Conservation (phyloP, 352 stramenopile species). For the Aphanomyces euteiches region DNA sequence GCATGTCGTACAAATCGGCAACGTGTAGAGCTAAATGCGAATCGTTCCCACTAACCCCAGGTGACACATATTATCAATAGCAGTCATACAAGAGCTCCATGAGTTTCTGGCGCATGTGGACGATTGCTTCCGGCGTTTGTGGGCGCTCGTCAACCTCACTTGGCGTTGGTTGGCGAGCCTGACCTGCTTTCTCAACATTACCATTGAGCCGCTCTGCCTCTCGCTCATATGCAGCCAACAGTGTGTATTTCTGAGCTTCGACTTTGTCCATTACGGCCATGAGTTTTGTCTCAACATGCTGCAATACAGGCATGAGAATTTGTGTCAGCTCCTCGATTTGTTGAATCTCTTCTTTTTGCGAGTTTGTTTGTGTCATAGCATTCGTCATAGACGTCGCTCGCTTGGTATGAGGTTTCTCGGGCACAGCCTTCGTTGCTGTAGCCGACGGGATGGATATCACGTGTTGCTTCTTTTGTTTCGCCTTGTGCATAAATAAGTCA, state of each 20-base stretch:
- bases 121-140: neutral
- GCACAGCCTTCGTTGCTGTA: neutral
- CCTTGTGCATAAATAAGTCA: neutral
- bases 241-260: conserved; percentile 11
- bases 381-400: neutral
- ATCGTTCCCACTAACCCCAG: neutral
- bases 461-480: conserved; percentile 12
- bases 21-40: conserved; percentile 4
- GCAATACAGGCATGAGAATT: conserved; percentile 4
- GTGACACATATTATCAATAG: too few relatives aligned
- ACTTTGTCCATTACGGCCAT: conserved; percentile 18
- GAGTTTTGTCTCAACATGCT: conserved; percentile 16
- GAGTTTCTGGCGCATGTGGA: neutral
- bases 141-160: too few relatives aligned
- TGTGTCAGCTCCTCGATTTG: neutral
- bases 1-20: conserved; percentile 27
- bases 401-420: neutral
- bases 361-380: conserved; percentile 24
- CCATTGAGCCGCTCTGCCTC: conserved; percentile 16
- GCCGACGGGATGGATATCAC: conserved; percentile 14
- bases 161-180: too few relatives aligned
- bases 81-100: too few relatives aligned
- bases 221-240: conserved; percentile 20
- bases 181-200: too few relatives aligned
- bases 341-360: neutral